Evolutionary conservation across 2,329 filamentous ascomycete genomes (phyloP).

Genomic region (Colletotrichum theobromicola): DNA sequence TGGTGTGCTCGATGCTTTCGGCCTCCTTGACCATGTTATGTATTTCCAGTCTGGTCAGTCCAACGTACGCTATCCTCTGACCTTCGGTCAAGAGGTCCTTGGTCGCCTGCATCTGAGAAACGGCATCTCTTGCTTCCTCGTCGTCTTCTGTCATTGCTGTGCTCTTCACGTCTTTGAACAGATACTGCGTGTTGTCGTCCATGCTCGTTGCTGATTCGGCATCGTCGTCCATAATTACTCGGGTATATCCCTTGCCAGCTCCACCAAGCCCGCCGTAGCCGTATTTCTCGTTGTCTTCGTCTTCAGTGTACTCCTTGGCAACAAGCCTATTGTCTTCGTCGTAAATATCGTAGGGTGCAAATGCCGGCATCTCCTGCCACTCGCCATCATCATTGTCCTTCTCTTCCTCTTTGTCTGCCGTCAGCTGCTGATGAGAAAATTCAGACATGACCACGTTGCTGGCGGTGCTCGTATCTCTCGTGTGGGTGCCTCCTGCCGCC

Average conservation of each 20-base stretch:
- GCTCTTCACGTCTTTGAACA: slow-evolving; percentile 78
- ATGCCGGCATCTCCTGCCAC: slow-evolving; percentile 95
- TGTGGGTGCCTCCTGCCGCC: neutral
- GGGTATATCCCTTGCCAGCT: slow-evolving; percentile 92
- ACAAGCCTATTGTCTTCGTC: slow-evolving; percentile 91
- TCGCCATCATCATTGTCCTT: slow-evolving; percentile 66
- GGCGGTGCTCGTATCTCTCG: slow-evolving; percentile 41
- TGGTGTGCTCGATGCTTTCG: slow-evolving; percentile 65
- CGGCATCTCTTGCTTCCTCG: slow-evolving; percentile 83
- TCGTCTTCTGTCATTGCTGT: slow-evolving; percentile 70
- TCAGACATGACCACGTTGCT: slow-evolving; percentile 65
- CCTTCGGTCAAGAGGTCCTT: slow-evolving; percentile 95
- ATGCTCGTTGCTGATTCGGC: slow-evolving; percentile 92
- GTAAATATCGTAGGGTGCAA: slow-evolving; percentile 92
- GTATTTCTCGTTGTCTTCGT: slow-evolving; percentile 69
- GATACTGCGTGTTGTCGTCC: slow-evolving; percentile 95
- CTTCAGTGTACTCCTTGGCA: slow-evolving; percentile 78
- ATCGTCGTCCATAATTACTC: slow-evolving; percentile 94
- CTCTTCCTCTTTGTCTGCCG: slow-evolving; percentile 59
- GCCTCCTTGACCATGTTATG: slow-evolving; percentile 76
- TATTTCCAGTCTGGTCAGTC: slow-evolving; percentile 82
- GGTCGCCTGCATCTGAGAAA: slow-evolving; percentile 92
- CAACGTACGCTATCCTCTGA: slow-evolving; percentile 95
- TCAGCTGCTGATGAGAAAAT: slow-evolving; percentile 87
- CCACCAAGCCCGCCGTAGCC: slow-evolving; percentile 82